Conservation (phyloP, 2,329 filamentous ascomycete species). For the Monilinia fructigena region DNA sequence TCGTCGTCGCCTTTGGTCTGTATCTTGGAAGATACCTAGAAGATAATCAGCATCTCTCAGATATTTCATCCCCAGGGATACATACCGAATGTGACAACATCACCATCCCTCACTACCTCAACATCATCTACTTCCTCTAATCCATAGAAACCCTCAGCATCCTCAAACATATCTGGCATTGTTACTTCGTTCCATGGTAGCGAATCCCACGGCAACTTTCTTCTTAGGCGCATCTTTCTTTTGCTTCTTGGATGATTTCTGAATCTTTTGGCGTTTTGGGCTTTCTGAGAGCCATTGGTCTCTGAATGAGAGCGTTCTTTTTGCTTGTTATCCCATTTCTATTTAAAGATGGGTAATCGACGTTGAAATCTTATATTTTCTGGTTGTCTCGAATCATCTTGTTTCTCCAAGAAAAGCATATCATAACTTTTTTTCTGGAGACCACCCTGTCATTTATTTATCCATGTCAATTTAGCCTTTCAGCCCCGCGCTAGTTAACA, state of each 20-base stretch:
- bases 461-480: slow-evolving; percentile 27
- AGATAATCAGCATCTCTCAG: slow-evolving; percentile 23
- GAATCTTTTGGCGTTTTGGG: slow-evolving; percentile 41
- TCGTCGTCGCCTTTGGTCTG: slow-evolving; percentile 46
- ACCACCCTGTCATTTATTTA: slow-evolving; percentile 20
- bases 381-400: slow-evolving; percentile 1
- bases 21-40: slow-evolving; percentile 35
- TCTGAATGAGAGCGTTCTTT: slow-evolving; percentile 37
- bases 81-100: slow-evolving; percentile 57
- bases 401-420: slow-evolving; percentile 12
- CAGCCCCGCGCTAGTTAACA: slow-evolving; percentile 18
- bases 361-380: not conserved
- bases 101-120: slow-evolving; percentile 70
- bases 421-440: not conserved
- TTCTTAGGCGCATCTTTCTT: slow-evolving; percentile 38
- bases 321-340: slow-evolving; percentile 35
- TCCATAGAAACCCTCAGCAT: slow-evolving; percentile 91
- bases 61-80: slow-evolving; percentile 19
- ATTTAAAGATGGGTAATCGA: not conserved
- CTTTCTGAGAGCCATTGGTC: slow-evolving; percentile 31
- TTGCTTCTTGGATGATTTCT: slow-evolving; percentile 28
- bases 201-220: slow-evolving; percentile 48
- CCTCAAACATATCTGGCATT: slow-evolving; percentile 76
- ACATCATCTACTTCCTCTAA: slow-evolving; percentile 91
- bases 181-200: slow-evolving; percentile 58